phyloP scores from a whole-genome alignment of 306 rosid genomes.

The Betula pendula region DNA sequence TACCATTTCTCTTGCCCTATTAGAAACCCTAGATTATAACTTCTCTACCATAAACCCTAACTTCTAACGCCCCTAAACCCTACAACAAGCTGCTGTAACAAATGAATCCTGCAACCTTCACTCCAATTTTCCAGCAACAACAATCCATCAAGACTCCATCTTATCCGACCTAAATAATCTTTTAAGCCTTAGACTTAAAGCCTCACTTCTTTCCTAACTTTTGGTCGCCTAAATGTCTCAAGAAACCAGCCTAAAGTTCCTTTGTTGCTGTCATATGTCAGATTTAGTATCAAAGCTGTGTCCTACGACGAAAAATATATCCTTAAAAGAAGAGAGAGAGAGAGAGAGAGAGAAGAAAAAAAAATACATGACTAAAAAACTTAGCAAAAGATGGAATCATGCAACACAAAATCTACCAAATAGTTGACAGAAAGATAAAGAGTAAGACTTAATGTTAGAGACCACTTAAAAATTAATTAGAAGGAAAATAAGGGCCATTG shows the following conservation, averaged over 20 bases:
- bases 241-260: conserved; percentile 1
- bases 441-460: not conserved
- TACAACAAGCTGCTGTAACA: not conserved
- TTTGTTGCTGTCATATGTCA: not conserved
- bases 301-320: not conserved
- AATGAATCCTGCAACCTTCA: not conserved
- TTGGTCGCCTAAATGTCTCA: not conserved
- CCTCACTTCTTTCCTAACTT: not conserved
- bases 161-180: not conserved
- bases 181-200: not conserved
- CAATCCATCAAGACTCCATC: not conserved
- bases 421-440: not conserved
- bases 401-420: not conserved
- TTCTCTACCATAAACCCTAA: not conserved
- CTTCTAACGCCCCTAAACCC: not conserved
- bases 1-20: not conserved
- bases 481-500: conserved; percentile 20
- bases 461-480: conserved; percentile 17
- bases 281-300: not conserved
- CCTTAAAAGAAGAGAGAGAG: no score
- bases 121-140: not conserved
- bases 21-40: not conserved
- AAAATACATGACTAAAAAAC: not conserved
- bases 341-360: not conserved
- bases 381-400: not conserved